phyloP scores from a whole-genome alignment of 2,329 filamentous ascomycete species.

The Paraphoma chrysanthemicola region DNA sequence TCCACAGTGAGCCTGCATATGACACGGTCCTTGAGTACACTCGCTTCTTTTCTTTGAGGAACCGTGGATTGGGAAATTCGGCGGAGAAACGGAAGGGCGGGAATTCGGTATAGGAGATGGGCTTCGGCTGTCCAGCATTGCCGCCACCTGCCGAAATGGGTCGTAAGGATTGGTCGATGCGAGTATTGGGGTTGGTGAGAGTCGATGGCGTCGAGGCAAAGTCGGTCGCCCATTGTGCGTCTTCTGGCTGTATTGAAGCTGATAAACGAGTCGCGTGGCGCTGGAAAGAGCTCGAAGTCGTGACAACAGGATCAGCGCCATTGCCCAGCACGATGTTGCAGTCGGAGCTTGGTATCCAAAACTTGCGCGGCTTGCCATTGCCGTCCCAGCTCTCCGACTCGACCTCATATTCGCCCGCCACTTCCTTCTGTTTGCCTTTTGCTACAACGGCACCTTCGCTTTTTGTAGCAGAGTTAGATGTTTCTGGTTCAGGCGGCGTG shows the following conservation, averaged over 20 bases:
- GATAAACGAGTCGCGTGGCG: slow-evolving; percentile 57
- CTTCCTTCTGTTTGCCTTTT: slow-evolving; percentile 56
- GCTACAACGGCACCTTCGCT: slow-evolving; percentile 24
- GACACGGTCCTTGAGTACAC: slow-evolving; percentile 66
- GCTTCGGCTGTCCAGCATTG: slow-evolving; percentile 45
- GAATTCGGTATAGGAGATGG: slow-evolving; percentile 60
- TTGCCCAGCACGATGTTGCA: slow-evolving; percentile 65
- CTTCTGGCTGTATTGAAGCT: slow-evolving; percentile 60
- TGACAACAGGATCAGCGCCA: slow-evolving; percentile 59
- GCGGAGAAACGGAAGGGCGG: slow-evolving; percentile 66
- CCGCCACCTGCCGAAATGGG: slow-evolving; percentile 46
- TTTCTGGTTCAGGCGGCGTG: slow-evolving; percentile 46
- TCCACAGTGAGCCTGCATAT: slow-evolving; percentile 66
- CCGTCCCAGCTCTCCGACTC: slow-evolving; percentile 61
- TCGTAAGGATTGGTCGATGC: slow-evolving; percentile 33
- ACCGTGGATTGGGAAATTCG: slow-evolving; percentile 63
- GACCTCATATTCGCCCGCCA: slow-evolving; percentile 40
- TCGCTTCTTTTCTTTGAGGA: slow-evolving; percentile 65
- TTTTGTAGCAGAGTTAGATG: slow-evolving; percentile 19
- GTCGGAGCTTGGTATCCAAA: slow-evolving; percentile 64
- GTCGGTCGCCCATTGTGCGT: slow-evolving; percentile 63
- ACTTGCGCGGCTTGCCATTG: slow-evolving; percentile 62
- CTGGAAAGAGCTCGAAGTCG: slow-evolving; percentile 54
- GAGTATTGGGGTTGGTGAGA: slow-evolving; percentile 42
- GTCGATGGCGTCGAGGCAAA: slow-evolving; percentile 58